phyloP scores from a whole-genome alignment of 768 basidiomycete species.

The Candolleomyces aberdarensis region DNA sequence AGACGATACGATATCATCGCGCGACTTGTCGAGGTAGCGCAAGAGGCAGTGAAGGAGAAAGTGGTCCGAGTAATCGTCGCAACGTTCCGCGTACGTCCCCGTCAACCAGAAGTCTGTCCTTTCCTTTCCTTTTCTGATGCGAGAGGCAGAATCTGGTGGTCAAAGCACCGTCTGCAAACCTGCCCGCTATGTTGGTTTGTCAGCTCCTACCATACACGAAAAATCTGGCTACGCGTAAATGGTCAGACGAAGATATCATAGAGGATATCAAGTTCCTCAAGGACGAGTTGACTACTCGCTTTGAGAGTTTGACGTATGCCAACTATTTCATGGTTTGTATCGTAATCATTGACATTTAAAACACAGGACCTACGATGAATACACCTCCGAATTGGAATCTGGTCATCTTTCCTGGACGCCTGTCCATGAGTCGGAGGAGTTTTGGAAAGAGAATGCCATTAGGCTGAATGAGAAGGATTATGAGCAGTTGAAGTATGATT shows the following conservation, averaged over 20 bases:
- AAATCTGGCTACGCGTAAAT: slow-evolving; percentile 81
- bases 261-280: slow-evolving; percentile 89
- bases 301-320: slow-evolving; percentile 87
- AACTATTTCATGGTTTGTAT: background rate
- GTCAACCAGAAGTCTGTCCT: background rate
- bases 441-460: slow-evolving; percentile 94
- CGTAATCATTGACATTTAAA: background rate
- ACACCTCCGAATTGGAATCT: slow-evolving; percentile 83
- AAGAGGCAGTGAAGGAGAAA: slow-evolving; percentile 93
- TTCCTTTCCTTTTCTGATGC: background rate
- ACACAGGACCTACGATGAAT: slow-evolving; percentile 91
- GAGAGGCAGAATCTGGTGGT: slow-evolving; percentile 74
- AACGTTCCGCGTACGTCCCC: slow-evolving; percentile 68
- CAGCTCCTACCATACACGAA: slow-evolving; percentile 84
- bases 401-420: slow-evolving; percentile 96
- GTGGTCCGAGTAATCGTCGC: slow-evolving; percentile 92
- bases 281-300: slow-evolving; percentile 80
- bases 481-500: slow-evolving; percentile 74
- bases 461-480: slow-evolving; percentile 84
- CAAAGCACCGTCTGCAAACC: slow-evolving; percentile 83
- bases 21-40: slow-evolving; percentile 77
- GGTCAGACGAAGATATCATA: slow-evolving; percentile 91
- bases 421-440: slow-evolving; percentile 93
- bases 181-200: slow-evolving; percentile 89
- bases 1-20: slow-evolving; percentile 92